Base-by-base conservation (phyloP, 2,329 filamentous ascomycete species). In the Phaeoacremonium minimum region DNA sequence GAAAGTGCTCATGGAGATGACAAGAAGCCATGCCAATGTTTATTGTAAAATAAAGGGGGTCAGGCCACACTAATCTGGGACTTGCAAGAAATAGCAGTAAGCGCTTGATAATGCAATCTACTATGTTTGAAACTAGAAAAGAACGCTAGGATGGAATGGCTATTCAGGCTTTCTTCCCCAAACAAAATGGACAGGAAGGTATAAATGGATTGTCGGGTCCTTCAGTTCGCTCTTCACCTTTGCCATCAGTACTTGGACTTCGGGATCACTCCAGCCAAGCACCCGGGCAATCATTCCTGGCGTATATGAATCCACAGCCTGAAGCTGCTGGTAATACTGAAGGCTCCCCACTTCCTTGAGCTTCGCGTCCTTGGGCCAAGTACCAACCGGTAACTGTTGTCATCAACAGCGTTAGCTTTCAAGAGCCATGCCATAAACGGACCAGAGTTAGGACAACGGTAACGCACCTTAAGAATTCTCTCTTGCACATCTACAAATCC, bases 401-500 rank as follows among this genome's bases (percentile, higher is more conserved):
- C 22, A 26, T 26, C n/a, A 26, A n/a, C 9, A 26, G 22, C 9
- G 9, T 26, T 26, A 26, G n/a, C n/a, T n/a, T 26, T 3, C 22
- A 26, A 26, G 22, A 26, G 22, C 9, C n/a, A n/a, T n/a, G n/a
- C n/a, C n/a, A n/a, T n/a, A n/a, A n/a, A n/a, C n/a, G 22, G 22
- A 26, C 9, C 22, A 26, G 22, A 9, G 9, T n/a, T 26, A 9
- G n/a, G 9, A n/a, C 22, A 26, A 26, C 9, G 22, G 9, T 9
- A 26, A 26, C 22, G 9, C 9, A 26, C 22, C 22, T 26, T 26
- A 26, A 9, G 22, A n/a, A 26, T 48, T 31, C 50, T 47, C 37
- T 61, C 52, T 4, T 43, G 37, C 12, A 60, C 48, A 19, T 60
- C 46, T 5, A 50, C 45, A 30, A 59, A 61, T 1, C 59, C 59